phyloP scores from a whole-genome alignment of 495 filamentous ascomycete species.

The Penicillium verhagenii region DNA sequence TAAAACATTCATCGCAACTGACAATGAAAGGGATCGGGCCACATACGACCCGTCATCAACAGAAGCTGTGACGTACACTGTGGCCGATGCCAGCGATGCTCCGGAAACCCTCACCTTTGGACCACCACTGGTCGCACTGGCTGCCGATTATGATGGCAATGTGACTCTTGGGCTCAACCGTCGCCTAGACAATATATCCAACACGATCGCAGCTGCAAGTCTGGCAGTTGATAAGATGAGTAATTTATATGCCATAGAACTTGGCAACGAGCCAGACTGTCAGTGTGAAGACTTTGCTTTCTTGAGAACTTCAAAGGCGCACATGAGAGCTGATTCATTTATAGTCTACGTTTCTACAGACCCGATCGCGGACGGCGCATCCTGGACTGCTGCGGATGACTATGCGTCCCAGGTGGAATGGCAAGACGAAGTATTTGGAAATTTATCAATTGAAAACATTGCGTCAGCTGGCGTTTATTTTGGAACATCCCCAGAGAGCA shows the following conservation, averaged over 20 bases:
- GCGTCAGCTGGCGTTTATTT: slow-evolving; percentile 62
- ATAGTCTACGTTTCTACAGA: slow-evolving; percentile 26
- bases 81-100: slow-evolving; percentile 51
- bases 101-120: slow-evolving; percentile 56
- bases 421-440: slow-evolving; percentile 51
- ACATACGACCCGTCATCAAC: slow-evolving; percentile 50
- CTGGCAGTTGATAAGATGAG: slow-evolving; percentile 42
- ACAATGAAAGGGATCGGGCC: slow-evolving; percentile 45
- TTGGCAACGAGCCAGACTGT: slow-evolving; percentile 64
- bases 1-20: background rate
- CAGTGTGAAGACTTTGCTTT: slow-evolving; percentile 16
- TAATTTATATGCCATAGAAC: slow-evolving; percentile 57
- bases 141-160: slow-evolving; percentile 49
- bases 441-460: slow-evolving; percentile 40
- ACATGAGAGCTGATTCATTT: background rate
- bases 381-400: slow-evolving; percentile 55
- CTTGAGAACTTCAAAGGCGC: background rate
- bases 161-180: slow-evolving; percentile 59
- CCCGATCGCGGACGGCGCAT: slow-evolving; percentile 49
- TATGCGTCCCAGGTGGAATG: slow-evolving; percentile 54
- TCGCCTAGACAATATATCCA: slow-evolving; percentile 53
- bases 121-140: slow-evolving; percentile 53
- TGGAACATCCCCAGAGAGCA: slow-evolving; percentile 49
- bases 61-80: slow-evolving; percentile 54
- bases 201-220: slow-evolving; percentile 55